Base-by-base conservation (phyloP, 2,329 filamentous ascomycete genomes). In the Penicillium expansum region DNA sequence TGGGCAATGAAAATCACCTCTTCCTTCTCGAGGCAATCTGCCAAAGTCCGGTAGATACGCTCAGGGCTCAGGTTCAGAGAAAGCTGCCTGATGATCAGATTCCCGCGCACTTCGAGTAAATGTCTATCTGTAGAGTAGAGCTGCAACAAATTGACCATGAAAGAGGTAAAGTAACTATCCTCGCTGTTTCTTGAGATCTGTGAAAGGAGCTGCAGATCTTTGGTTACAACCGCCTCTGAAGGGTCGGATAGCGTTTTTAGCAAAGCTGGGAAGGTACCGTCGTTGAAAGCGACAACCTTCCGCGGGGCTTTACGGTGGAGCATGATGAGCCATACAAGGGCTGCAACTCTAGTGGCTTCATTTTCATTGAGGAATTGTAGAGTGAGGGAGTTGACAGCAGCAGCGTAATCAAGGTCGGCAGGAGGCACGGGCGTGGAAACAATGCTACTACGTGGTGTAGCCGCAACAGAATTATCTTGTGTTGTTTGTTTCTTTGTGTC, bases 131-230 rank as follows among this genome's bases (percentile, higher is more conserved):
- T 97, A 41, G 91, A 95, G 71, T 99, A 99, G 1, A 99, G 83
- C 71, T 97, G 94, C 42, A 99, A 79, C 10, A 99, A 80, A 70
- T 96, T 96, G 59, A 97, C 89, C 94, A 99, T 99, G 73, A 99
- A 99, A 24, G 93, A 96, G 1, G 91, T 89, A 71, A 99, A 99
- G 74, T 97, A 97, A 62, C 92, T 91, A 69, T 99, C 94, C 68
- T 97, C 94, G 70, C 92, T 97, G 67, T 97, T 96, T 62, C 89
- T 87, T 3, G 93, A 97, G 53, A 99, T 97, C 65, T 99, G 94
- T 0, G 93, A 97, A 2, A 99, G 82, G 16, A 99, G 81, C 62
- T 97, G 90, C 30, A 99, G 77, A 72, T 99, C 94, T 66, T 94
- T 90, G 5, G 91, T 97, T 1, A 99, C 95, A 7, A 99, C 94